phyloP scores from a whole-genome alignment of 2,329 filamentous ascomycete genomes.

The Acarospora socialis region DNA sequence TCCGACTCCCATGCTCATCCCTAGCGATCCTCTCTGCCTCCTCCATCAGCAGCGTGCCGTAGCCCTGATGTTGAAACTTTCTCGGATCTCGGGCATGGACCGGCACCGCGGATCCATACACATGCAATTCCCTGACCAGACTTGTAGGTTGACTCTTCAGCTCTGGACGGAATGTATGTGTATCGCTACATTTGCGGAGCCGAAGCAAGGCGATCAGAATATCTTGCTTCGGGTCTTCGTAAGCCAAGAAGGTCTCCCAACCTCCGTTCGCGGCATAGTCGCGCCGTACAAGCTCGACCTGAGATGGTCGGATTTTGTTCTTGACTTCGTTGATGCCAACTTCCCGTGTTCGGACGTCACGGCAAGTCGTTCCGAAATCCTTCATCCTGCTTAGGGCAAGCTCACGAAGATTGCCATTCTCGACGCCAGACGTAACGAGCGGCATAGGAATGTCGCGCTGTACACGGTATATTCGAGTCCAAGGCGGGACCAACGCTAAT shows the following conservation, averaged over 20 bases:
- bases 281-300: constrained; percentile 84
- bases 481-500: constrained; percentile 82
- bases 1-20: constrained; percentile 83
- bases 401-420: constrained; percentile 93
- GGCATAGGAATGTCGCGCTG: constrained; percentile 99
- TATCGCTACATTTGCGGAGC: constrained; percentile 76
- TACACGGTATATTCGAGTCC: constrained; percentile 97
- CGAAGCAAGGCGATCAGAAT: constrained; percentile 86
- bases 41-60: constrained; percentile 92
- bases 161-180: constrained; percentile 85
- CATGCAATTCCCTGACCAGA: constrained; percentile 85
- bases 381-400: constrained; percentile 95
- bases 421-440: constrained; percentile 92
- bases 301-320: constrained; percentile 91
- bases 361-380: constrained; percentile 92
- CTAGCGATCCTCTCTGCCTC: constrained; percentile 91
- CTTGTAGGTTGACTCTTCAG: constrained; percentile 76
- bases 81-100: constrained; percentile 87
- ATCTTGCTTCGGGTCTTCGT: constrained; percentile 96
- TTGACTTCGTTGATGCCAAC: constrained; percentile 99
- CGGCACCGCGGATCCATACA: constrained; percentile 94
- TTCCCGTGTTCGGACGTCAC: constrained; percentile 89
- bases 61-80: constrained; percentile 98
- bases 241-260: constrained; percentile 97
- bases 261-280: constrained; percentile 93